A percentile compares a stretch with the other conserved stretches of the same genome.
Conservation (phyloP, 352 stramenopile species). For the Phytophthora meadii region DNA sequence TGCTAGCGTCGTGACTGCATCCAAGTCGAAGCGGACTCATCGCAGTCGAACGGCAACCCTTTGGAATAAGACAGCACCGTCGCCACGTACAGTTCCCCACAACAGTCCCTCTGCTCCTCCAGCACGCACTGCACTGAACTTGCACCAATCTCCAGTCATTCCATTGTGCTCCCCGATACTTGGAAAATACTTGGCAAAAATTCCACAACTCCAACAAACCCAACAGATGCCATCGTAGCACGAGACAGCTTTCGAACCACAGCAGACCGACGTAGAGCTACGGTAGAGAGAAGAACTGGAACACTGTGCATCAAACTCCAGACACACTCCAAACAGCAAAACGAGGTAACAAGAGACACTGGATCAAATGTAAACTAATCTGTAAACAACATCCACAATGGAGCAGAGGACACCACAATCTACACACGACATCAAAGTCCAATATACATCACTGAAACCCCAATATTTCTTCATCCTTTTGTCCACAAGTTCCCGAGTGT, state of each 20-base stretch:
- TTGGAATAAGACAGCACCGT: constrained; percentile 16
- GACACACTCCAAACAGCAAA: constrained; percentile 27
- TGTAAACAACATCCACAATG: constrained; percentile 20
- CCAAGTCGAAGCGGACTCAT: constrained; percentile 23
- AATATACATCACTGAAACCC: constrained; percentile 58
- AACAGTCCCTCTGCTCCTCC: constrained; percentile 25
- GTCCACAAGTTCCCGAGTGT: constrained; percentile 19
- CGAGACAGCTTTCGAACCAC: constrained; percentile 3
- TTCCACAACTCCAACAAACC: constrained; percentile 3
- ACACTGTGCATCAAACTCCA: constrained; percentile 14
- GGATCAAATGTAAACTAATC: constrained; percentile 15
- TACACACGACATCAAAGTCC: constrained; percentile 17
- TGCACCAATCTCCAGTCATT: constrained; percentile 8
- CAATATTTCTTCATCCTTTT: constrained; percentile 81
- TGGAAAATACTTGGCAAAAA: constrained; percentile 22
- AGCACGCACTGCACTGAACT: constrained; percentile 27
- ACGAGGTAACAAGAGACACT: constrained; percentile 24
- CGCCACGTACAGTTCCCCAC: constrained; percentile 4
- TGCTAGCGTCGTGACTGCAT: constrained; percentile 57
- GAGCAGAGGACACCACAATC: constrained; percentile 16
- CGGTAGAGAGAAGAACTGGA: constrained; percentile 19
- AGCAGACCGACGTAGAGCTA: constrained; percentile 16
- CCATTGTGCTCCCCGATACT: constrained; percentile 32
- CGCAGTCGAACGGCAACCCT: constrained; percentile 44
- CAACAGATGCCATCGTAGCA: constrained; percentile 8